Percentiles rank a stretch among this genome's conserved stretches.
phyloP scores from a whole-genome alignment of 164 flowering plant species.

The Annona cherimola region DNA sequence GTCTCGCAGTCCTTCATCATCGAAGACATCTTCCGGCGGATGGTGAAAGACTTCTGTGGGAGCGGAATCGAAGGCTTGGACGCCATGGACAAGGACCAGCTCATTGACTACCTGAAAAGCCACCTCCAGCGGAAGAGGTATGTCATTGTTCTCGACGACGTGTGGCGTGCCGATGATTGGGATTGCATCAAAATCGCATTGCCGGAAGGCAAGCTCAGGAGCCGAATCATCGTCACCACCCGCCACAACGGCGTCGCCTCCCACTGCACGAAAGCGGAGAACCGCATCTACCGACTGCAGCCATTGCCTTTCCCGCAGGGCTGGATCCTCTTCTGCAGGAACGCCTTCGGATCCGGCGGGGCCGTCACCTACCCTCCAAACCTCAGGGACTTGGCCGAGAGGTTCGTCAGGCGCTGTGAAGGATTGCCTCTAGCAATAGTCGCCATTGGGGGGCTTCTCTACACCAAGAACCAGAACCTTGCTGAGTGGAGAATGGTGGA shows the following conservation, averaged over 20 bases:
- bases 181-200: slow-evolving; percentile 23
- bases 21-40: slow-evolving; percentile 11
- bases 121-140: slow-evolving; percentile 36
- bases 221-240: slow-evolving; percentile 36
- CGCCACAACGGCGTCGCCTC: slow-evolving; percentile 25
- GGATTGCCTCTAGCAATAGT: slow-evolving; percentile 2
- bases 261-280: not conserved
- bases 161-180: slow-evolving; percentile 45
- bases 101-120: slow-evolving; percentile 31
- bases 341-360: not conserved
- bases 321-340: slow-evolving; percentile 2
- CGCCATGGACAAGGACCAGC: slow-evolving; percentile 26
- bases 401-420: not conserved
- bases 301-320: not conserved
- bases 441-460: not conserved
- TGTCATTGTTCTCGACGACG: slow-evolving; percentile 46
- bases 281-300: not conserved
- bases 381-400: not conserved
- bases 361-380: not conserved
- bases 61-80: slow-evolving; percentile 24
- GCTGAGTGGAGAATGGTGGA: not conserved
- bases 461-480: not conserved
- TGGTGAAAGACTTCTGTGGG: not conserved
- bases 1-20: slow-evolving; percentile 28
- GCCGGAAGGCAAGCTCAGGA: slow-evolving; percentile 30